A percentile compares a stretch with the other conserved stretches of the same genome.
These are phyloP conservation scores for Pseudogymnoascus sp. DNA, from an alignment of 2,329 filamentous ascomycete genomes.

Conservation along the genomic window DNA sequence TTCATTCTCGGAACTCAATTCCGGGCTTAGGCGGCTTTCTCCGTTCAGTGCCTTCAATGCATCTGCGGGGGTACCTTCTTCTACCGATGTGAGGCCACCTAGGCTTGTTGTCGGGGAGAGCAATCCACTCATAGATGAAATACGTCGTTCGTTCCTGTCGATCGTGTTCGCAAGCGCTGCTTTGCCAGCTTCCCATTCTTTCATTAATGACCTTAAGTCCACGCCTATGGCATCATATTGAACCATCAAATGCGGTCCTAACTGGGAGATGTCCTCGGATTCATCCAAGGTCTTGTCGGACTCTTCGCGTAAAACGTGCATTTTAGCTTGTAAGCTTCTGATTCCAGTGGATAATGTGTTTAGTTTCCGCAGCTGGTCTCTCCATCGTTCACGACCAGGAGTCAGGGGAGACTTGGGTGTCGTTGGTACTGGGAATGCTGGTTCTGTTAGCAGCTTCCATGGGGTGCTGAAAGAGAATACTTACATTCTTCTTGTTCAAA, in stretches of 20 bases:
- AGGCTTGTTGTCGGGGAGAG: constrained; percentile 55
- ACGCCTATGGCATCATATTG: constrained; percentile 94
- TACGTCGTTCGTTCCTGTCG: constrained; percentile 66
- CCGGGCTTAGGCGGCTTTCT: constrained; percentile 47
- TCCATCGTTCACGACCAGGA: constrained; percentile 73
- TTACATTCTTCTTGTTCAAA: constrained; percentile 73
- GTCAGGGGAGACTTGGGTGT: constrained; percentile 54
- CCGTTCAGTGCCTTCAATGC: constrained; percentile 75
- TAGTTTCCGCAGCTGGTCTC: constrained; percentile 79
- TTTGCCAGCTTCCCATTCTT: constrained; percentile 83
- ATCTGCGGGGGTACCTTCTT: constrained; percentile 53
- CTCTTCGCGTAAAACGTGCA: constrained; percentile 85
- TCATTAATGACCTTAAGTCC: constrained; percentile 71
- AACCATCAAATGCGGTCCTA: constrained; percentile 69
- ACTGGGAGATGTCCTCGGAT: constrained; percentile 62
- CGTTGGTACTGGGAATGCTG: constrained; percentile 45
- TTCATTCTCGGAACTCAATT: constrained; percentile 53
- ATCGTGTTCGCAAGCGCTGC: constrained; percentile 74
- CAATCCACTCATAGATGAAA: constrained; percentile 50
- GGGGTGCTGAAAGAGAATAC: constrained; percentile 25
- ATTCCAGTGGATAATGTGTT: constrained; percentile 85
- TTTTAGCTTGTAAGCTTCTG: constrained; percentile 84
- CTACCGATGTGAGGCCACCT: constrained; percentile 56
- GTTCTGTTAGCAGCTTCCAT: constrained; percentile 21
- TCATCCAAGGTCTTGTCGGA: constrained; percentile 72